Evolutionary conservation across 225 moss, liverwort and hornwort genomes (phyloP).

Genomic region (Ulota crispa): DNA sequence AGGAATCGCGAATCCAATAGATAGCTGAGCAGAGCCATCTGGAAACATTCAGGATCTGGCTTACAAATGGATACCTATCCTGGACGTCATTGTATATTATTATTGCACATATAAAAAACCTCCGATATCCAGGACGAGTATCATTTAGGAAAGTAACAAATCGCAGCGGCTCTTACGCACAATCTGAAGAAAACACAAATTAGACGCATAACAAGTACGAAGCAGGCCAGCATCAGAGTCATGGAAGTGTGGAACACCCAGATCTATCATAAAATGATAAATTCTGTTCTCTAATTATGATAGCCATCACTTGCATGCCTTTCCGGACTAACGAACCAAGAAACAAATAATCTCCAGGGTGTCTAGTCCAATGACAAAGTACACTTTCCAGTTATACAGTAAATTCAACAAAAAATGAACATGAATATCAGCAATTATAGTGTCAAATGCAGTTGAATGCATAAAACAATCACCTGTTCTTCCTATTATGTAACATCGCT

Average conservation of each 20-base stretch:
- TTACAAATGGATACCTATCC: no score
- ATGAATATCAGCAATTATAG: conserved; percentile 37
- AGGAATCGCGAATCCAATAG: neutral
- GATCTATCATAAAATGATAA: conserved; percentile 31
- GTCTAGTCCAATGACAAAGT: neutral
- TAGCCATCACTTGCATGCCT: conserved; percentile 44
- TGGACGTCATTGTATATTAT: no score
- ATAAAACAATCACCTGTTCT: conserved; percentile 36
- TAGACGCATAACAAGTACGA: no score
- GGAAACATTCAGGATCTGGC: conserved; percentile 26
- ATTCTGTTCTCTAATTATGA: conserved; percentile 32
- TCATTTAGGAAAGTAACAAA: no score
- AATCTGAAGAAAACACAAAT: neutral
- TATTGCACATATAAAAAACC: no score
- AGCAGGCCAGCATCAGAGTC: conserved; percentile 41
- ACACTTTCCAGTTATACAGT: neutral
- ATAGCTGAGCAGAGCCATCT: conserved; percentile 38
- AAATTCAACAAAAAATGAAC: neutral
- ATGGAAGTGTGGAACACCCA: conserved; percentile 58
- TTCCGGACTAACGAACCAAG: neutral
- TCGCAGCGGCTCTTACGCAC: no score
- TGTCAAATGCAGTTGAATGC: conserved; percentile 28
- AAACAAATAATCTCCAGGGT: no score
- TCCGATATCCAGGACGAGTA: no score
- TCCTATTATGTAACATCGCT: conserved; percentile 42